Evolutionary conservation across 1,284 basidiomycete genomes (phyloP), one percentile per base, ranked within the genome.

Genomic region (Wolfiporia cocos): DNA sequence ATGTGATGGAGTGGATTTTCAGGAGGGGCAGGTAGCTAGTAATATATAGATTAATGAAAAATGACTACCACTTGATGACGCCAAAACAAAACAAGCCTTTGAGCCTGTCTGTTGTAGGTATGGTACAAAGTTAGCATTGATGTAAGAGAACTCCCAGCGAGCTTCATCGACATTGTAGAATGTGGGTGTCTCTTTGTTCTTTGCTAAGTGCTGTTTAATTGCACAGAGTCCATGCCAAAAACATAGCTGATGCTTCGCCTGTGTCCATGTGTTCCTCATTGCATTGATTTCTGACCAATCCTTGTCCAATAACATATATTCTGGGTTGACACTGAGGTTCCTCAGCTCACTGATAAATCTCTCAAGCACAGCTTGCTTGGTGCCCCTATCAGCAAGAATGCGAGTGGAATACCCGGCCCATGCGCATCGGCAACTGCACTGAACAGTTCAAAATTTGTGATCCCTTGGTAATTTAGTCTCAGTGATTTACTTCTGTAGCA

Each of bases 251-350:
- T 48, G 49, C 32, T 53, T 53, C 5, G 44, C 40, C 2, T 33
- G 15, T 0, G 46, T 41, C 46, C 46, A 54, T 3, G 37, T 28
- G 3, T 34, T 37, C 3, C 28, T 34, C 46, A 51, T 49, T 0
- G 50, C 52, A 28, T 50, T 47, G 33, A 54, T 54, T n/a, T 51
- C 48, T 1, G 52, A 49, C 48, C 46, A 50, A 29, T 51, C 52
- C 31, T 54, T 53, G 46, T 49, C 52, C 0, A 44, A 31, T 1
- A 54, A 37, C 11, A 42, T 49, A 29, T 39, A 49, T 26, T 52
- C 43, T 3, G 44, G 44, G 20, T 46, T n/a, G 2, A 52, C 39
- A 9, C 47, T 43, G 20, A 31, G 39, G 12, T 36, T 32, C 18
- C 42, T 49, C 14, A 53, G 41, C 3, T 32, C 12, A 11, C 26